These are phyloP conservation scores for Nigrospora sphaerica DNA, from an alignment of 2,329 filamentous ascomycete genomes.

Conservation along the genomic window DNA sequence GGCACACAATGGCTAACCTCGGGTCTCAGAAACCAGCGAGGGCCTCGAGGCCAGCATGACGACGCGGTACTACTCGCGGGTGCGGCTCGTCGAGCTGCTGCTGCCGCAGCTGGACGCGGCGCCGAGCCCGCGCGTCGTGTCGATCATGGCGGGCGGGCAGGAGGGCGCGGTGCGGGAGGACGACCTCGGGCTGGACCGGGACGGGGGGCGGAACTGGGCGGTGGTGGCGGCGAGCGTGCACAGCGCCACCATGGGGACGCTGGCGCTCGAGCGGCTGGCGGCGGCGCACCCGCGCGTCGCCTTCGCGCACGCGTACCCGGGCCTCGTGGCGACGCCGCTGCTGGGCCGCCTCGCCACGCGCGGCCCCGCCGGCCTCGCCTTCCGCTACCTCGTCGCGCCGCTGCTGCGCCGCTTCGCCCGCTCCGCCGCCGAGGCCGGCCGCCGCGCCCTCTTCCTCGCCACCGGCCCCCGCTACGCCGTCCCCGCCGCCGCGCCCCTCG, in stretches of 20 bases:
- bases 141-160: constrained; percentile 39
- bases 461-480: constrained; percentile 2
- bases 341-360: neutral
- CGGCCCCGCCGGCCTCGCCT: neutral
- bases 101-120: constrained; percentile 36
- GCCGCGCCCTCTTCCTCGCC: constrained; percentile 1
- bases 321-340: constrained; percentile 12
- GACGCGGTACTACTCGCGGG: constrained; percentile 45
- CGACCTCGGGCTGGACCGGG: constrained; percentile 34
- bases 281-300: constrained; percentile 27
- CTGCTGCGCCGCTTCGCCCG: neutral
- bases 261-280: constrained; percentile 39
- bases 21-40: constrained; percentile 40
- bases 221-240: constrained; percentile 30
- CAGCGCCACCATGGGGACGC: constrained; percentile 38
- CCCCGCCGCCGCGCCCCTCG: neutral
- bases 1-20: too few relatives aligned
- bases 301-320: constrained; percentile 26
- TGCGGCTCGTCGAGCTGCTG: constrained; percentile 41
- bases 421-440: constrained; percentile 1
- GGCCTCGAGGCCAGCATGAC: constrained; percentile 41
- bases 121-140: constrained; percentile 36
- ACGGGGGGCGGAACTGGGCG: constrained; percentile 12
- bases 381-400: neutral
- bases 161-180: constrained; percentile 37